These are phyloP conservation scores for Endoconidiophora polonica DNA, from an alignment of 2,329 filamentous ascomycete genomes.

Conservation along the genomic window DNA sequence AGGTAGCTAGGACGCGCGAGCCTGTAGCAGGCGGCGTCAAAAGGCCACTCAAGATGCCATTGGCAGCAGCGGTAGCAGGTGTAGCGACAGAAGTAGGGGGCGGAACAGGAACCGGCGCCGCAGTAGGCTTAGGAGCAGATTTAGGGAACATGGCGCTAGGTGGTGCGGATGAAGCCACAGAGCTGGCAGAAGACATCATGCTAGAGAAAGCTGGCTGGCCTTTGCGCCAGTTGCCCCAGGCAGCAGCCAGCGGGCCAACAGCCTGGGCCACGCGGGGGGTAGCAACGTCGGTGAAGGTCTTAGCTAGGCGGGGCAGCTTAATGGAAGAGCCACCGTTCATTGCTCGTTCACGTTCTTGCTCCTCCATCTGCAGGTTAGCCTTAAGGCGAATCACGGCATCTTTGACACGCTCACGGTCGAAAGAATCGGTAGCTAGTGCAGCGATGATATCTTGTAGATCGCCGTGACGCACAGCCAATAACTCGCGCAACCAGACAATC, in stretches of 20 bases:
- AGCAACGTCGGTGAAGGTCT: constrained; percentile 32
- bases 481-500: constrained; percentile 84
- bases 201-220: constrained; percentile 33
- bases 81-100: not conserved
- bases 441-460: constrained; percentile 86
- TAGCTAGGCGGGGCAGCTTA: constrained; percentile 58
- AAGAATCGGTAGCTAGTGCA: constrained; percentile 49
- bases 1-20: constrained; percentile 27
- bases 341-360: constrained; percentile 80
- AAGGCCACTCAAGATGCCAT: constrained; percentile 51
- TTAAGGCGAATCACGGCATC: constrained; percentile 86
- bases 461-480: constrained; percentile 75
- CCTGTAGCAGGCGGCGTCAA: constrained; percentile 77
- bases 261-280: constrained; percentile 73
- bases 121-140: not conserved
- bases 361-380: constrained; percentile 94
- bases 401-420: constrained; percentile 63
- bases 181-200: constrained; percentile 26
- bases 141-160: not conserved
- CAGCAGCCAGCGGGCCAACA: constrained; percentile 63
- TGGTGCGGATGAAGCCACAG: not conserved
- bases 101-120: not conserved
- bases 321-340: constrained; percentile 52
- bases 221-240: constrained; percentile 90
- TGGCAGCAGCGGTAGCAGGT: constrained; percentile 14